Base-by-base conservation (phyloP, 106 monocot species). In the Allium sativum region DNA sequence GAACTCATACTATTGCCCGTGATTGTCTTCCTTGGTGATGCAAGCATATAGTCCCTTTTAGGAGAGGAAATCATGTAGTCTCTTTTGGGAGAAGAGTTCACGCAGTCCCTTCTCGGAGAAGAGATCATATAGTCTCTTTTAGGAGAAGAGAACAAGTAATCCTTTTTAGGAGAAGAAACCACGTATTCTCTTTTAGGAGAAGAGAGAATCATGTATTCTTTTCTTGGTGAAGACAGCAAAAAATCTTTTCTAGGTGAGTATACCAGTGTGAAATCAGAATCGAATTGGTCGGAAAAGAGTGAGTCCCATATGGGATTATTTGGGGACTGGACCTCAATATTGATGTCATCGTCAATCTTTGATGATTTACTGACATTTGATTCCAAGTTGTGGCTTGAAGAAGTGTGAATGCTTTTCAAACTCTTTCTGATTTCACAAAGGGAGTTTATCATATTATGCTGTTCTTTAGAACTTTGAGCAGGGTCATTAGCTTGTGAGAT, bases 171-270 rank as follows among this genome's bases (percentile, higher is more conserved):
- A 0, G 78, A 78, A 11, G 61, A 73, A 22, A 73, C 64, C 72
- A 72, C 62, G 72, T 56, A 72, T 51, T 78, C 78, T 22, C 72
- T 56, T 54, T 64, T 72, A 7, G 78, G 78, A 0, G 78, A 78
- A 11, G 61, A 73, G 43, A 73, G 58, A 9, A 64, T 15, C 68
- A 78, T 68, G 65, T 65, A 74, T 53, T 73, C 70, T 31, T 31
- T 21, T 64, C 47, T 79, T 70, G 5, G 73, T 65, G 19, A 76
- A 4, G 65, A 70, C 40, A 70, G 13, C 68, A 68, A 72, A 68
- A 55, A 77, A 45, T 77, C 77, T 21, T 71, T 71, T 47, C 17
- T 61, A 7, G 78, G 74, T 64, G 73, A 73, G 48, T 73, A 65
- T 57, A 73, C 73, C 12, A 64, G 31, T 64, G 73, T 68, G 65